Conservation (phyloP, 1,284 basidiomycete genomes). For the Cutaneotrichosporon sp. region DNA sequence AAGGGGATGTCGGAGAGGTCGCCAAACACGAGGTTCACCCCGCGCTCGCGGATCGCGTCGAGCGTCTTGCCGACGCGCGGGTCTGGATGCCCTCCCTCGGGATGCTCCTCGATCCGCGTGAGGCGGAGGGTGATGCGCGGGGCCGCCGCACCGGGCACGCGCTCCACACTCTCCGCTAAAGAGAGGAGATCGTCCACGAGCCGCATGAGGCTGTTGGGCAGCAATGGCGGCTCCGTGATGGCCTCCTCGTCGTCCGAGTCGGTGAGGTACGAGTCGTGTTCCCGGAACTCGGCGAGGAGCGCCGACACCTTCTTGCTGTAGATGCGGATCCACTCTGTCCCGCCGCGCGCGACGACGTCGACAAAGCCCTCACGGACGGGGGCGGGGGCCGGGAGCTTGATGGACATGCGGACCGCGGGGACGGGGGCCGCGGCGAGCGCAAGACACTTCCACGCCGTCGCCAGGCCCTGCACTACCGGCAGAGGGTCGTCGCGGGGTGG, state of each 20-base stretch:
- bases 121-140: slow-evolving; percentile 64
- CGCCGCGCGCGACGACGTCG: slow-evolving; percentile 74
- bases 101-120: slow-evolving; percentile 62
- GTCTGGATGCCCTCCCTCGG: slow-evolving; percentile 51
- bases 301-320: slow-evolving; percentile 78
- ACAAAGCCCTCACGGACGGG: slow-evolving; percentile 55
- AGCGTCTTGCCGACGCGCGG: slow-evolving; percentile 66
- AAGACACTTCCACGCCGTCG: slow-evolving; percentile 68
- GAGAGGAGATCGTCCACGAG: slow-evolving; percentile 57
- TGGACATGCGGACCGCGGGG: slow-evolving; percentile 56
- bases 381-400: slow-evolving; percentile 9
- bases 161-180: slow-evolving; percentile 17
- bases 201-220: slow-evolving; percentile 25
- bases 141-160: slow-evolving; percentile 27
- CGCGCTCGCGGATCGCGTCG: slow-evolving; percentile 31
- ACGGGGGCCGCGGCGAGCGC: slow-evolving; percentile 63
- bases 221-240: neutral
- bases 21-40: slow-evolving; percentile 67
- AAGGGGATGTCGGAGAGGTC: slow-evolving; percentile 54
- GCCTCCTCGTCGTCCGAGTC: slow-evolving; percentile 33
- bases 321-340: slow-evolving; percentile 73
- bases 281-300: slow-evolving; percentile 72
- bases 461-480: slow-evolving; percentile 44
- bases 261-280: slow-evolving; percentile 75
- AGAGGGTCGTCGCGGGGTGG: slow-evolving; percentile 36